Evolutionary conservation across 1,284 basidiomycete genomes (phyloP).

Genomic region (Sanghuangporus sanghuang): DNA sequence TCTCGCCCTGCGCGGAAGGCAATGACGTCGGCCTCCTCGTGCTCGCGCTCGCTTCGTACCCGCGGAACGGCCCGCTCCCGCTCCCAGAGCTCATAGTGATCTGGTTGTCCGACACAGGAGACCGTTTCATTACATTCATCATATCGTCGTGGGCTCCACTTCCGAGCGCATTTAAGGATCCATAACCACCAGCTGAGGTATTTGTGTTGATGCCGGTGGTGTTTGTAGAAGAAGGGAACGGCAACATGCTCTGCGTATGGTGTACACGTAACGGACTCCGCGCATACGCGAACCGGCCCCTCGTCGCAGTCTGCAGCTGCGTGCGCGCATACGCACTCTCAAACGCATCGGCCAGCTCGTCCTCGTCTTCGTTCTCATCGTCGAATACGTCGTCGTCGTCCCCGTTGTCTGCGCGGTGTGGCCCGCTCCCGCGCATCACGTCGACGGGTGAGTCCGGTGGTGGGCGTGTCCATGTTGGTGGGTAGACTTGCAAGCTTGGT

Average conservation of each 20-base stretch:
- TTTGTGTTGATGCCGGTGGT: background rate
- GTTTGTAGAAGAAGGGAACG: slow-evolving; percentile 7
- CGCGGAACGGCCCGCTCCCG: background rate
- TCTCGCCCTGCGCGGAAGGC: slow-evolving; percentile 7
- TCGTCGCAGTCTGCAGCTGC: slow-evolving; percentile 1
- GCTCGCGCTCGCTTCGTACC: background rate
- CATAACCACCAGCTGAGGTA: too few species aligned
- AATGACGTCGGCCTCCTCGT: slow-evolving; percentile 10
- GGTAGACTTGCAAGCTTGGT: slow-evolving; percentile 6
- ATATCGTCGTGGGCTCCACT: background rate
- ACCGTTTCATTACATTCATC: background rate
- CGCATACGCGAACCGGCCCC: background rate
- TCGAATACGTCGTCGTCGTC: slow-evolving; percentile 6
- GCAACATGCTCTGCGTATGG: slow-evolving; percentile 16
- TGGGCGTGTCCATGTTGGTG: slow-evolving; percentile 4
- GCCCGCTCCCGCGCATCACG: slow-evolving; percentile 4
- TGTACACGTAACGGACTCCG: slow-evolving; percentile 7
- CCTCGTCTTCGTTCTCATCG: background rate
- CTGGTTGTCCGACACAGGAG: background rate
- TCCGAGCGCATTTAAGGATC: background rate
- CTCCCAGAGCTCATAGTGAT: background rate
- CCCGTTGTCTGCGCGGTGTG: slow-evolving; percentile 10
- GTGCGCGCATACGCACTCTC: slow-evolving; percentile 7
- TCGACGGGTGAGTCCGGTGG: slow-evolving; percentile 16
- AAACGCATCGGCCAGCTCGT: slow-evolving; percentile 8